phyloP scores from a whole-genome alignment of 164 flowering plant species.

The Berberis vulgaris region DNA sequence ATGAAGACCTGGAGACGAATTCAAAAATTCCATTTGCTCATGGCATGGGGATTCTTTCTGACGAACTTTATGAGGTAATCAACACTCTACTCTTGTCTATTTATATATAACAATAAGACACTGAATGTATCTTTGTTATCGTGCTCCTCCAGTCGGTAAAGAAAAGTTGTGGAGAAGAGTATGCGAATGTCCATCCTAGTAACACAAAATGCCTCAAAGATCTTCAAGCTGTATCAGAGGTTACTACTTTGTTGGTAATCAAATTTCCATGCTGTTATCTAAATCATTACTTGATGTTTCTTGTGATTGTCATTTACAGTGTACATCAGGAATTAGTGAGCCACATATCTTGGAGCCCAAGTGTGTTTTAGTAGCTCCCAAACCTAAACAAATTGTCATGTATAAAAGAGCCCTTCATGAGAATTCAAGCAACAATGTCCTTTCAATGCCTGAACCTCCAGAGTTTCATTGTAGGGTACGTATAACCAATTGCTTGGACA shows the following conservation, averaged over 20 bases:
- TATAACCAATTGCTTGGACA: neutral
- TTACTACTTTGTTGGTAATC: neutral
- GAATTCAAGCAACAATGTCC: neutral
- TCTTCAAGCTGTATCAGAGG: neutral
- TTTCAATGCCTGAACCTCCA: neutral
- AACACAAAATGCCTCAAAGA: neutral
- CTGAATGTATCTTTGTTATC: neutral
- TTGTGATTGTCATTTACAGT: neutral
- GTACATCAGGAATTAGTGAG: neutral
- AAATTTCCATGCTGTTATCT: neutral
- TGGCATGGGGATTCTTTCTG: conserved; percentile 39
- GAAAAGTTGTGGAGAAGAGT: conserved; percentile 26
- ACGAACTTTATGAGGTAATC: conserved; percentile 39
- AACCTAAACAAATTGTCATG: neutral
- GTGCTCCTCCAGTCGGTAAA: conserved; percentile 21
- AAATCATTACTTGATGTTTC: neutral
- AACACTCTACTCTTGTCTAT: neutral
- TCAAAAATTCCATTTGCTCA: conserved; percentile 26
- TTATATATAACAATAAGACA: neutral
- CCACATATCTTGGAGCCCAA: conserved; percentile 3
- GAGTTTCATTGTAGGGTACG: neutral
- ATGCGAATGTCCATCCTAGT: conserved; percentile 3
- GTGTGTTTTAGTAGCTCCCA: neutral
- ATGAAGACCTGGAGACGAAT: conserved; percentile 11
- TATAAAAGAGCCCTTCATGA: conserved; percentile 2